These are phyloP conservation scores for Diaporthe vexans DNA, from an alignment of 2,329 filamentous ascomycete species.

Conservation along the genomic window DNA sequence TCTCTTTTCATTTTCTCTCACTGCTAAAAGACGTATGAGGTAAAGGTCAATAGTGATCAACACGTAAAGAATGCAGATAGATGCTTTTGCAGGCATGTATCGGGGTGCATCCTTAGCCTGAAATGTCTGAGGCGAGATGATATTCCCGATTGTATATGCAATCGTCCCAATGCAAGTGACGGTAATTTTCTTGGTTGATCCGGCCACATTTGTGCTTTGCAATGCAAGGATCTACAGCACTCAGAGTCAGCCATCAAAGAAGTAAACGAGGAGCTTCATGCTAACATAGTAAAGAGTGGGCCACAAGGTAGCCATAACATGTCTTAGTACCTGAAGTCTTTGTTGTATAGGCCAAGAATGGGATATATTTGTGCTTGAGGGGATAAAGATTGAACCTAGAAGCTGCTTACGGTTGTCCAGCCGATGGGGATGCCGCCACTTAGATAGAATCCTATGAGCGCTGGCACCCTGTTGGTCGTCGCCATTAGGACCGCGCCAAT, in stretches of 20 bases:
- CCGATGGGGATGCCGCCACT: slow-evolving; percentile 54
- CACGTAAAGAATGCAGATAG: slow-evolving; percentile 33
- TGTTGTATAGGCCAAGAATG: no score
- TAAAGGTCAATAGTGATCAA: slow-evolving; percentile 49
- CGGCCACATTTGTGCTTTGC: slow-evolving; percentile 53
- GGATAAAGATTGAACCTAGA: no score
- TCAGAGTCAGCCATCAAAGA: no score
- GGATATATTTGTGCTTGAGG: no score
- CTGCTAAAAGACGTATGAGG: slow-evolving; percentile 50
- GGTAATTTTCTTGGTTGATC: slow-evolving; percentile 54
- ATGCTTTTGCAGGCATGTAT: slow-evolving; percentile 43
- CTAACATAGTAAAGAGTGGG: no score
- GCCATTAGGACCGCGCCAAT: slow-evolving; percentile 56
- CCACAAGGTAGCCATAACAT: no score
- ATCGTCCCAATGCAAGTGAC: slow-evolving; percentile 52
- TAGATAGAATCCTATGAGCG: slow-evolving; percentile 55
- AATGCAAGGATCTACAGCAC: slow-evolving; percentile 43
- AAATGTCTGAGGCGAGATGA: slow-evolving; percentile 59
- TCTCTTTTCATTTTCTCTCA: slow-evolving; percentile 31
- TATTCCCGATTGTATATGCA: slow-evolving; percentile 57
- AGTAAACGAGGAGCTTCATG: no score
- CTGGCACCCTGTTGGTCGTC: slow-evolving; percentile 52
- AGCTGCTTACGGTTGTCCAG: slow-evolving; percentile 41
- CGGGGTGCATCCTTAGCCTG: slow-evolving; percentile 50
- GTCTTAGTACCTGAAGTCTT: no score